Base-by-base conservation (phyloP, 495 filamentous ascomycete species). In the Apiosordaria backusii region DNA sequence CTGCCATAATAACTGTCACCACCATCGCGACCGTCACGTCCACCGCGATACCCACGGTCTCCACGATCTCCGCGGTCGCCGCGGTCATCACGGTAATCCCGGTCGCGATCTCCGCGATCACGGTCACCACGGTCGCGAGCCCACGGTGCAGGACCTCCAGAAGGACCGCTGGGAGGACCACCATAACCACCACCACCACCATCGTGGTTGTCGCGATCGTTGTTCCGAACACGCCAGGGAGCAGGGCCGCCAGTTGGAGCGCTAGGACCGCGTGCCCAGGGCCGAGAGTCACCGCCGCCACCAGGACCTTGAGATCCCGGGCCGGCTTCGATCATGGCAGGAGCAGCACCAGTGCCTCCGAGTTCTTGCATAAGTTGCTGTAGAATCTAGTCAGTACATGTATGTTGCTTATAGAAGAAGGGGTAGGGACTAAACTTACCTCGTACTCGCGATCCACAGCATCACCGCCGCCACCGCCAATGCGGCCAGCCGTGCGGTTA, bases 301-400 rank as follows among this genome's bases (percentile, higher is more conserved):
- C 80, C 81, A 27, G 73, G 78, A 60, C 70, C 64, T 61, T 78
- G 81, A 10, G 85, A 84, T 25, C 85, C 86, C 15, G 92, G 90
- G 23, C 92, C 92, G 55, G 88, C 91, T 83, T 97, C 95, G 70
- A 97, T 96, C 65, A 88, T 90, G 70, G 89, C 89, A 71, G 90
- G 87, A 59, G 85, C 85, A 57, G 88, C 85, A 50, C 84, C 87
- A 67, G 83, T 82, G 45, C 86, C 83, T 50, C 90, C 92, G 65
- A 99, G 83, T 84, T 97, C 95, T 86, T 94, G 88, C 92, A 99
- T 96, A 75, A 99, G 91, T 90, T 94, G 90, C 92, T 96, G 72
- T 13, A 19, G 29, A 19, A 40, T 4, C n/a, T 19, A 7, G 59
- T 61, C 4, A 61, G 59, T 45, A 59, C 26, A 9, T 25, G 57